A percentile compares a stretch with the other conserved stretches of the same genome.
These are phyloP conservation scores for Grosmannia huntii DNA, from an alignment of 2,329 filamentous ascomycete genomes.

Conservation along the genomic window DNA sequence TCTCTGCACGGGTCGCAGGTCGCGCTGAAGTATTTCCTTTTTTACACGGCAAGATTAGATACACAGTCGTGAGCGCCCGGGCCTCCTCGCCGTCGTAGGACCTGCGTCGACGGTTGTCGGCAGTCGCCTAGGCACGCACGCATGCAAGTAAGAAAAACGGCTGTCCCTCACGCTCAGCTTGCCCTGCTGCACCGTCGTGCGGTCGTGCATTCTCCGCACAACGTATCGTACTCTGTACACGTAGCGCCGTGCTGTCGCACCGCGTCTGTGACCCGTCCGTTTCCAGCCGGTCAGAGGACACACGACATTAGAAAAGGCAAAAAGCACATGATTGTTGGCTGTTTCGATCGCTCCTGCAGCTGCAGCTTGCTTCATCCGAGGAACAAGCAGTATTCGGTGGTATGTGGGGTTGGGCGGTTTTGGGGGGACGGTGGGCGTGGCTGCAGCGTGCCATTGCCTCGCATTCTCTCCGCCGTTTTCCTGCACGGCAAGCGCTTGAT, in stretches of 20 bases:
- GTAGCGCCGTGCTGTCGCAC: too few relatives aligned
- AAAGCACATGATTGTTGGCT: neutral
- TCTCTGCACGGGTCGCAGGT: neutral
- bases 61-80: neutral
- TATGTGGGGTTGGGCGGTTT: neutral
- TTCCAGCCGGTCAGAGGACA: neutral
- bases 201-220: too few relatives aligned
- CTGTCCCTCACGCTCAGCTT: too few relatives aligned
- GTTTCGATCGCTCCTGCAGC: neutral
- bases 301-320: neutral
- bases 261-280: neutral
- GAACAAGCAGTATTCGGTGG: neutral
- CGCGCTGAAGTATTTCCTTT: neutral
- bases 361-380: neutral
- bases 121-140: neutral
- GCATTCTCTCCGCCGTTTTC: neutral
- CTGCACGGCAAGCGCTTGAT: constrained; percentile 3
- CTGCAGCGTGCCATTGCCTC: neutral
- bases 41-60: too few relatives aligned
- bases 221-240: too few relatives aligned
- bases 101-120: neutral
- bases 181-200: too few relatives aligned
- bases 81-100: neutral
- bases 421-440: neutral
- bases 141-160: too few relatives aligned